Evolutionary conservation across 2,329 filamentous ascomycete species (phyloP), one percentile per base, ranked within the genome.

Genomic region (Chaetomiaceae sp.): DNA sequence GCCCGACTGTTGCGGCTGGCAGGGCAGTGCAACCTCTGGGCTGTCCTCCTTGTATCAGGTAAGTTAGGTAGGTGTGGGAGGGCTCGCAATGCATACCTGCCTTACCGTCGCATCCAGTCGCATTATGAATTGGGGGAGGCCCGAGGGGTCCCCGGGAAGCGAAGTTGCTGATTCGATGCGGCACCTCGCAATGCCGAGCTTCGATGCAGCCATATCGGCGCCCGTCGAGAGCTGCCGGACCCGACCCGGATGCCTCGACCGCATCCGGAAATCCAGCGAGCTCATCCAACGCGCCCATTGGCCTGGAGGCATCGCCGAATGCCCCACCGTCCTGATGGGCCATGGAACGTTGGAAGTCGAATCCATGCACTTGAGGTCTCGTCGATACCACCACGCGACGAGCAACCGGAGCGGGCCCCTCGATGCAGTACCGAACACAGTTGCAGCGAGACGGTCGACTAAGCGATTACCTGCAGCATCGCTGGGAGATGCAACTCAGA

Each of bases 261-360:
- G 38, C 37, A 52, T 54, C 42, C 34, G 54, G 54, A 49, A 56
- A 51, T 46, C 30, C 49, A 42, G 27, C 30, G 33, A 33, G 43
- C 24, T 36, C 20, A 36, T 44, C 42, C 42, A 18, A 41, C 32
- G 10, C 14, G 36, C 47, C 41, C 37, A 53, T 56, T 55, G 54
- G 54, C 42, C 50, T 45, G 51, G n/a, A n/a, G n/a, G n/a, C n/a
- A n/a, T n/a, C n/a, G n/a, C n/a, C n/a, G n/a, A n/a, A n/a, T n/a
- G n/a, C n/a, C n/a, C n/a, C n/a, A n/a, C n/a, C n/a, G n/a, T n/a
- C n/a, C n/a, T n/a, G n/a, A n/a, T n/a, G n/a, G n/a, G n/a, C n/a
- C n/a, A n/a, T n/a, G n/a, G n/a, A n/a, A n/a, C n/a, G n/a, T n/a
- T n/a, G n/a, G n/a, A n/a, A n/a, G n/a, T n/a, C n/a, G n/a, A n/a